phyloP scores from a whole-genome alignment of 1,284 basidiomycete species.

The Irpex sp. region DNA sequence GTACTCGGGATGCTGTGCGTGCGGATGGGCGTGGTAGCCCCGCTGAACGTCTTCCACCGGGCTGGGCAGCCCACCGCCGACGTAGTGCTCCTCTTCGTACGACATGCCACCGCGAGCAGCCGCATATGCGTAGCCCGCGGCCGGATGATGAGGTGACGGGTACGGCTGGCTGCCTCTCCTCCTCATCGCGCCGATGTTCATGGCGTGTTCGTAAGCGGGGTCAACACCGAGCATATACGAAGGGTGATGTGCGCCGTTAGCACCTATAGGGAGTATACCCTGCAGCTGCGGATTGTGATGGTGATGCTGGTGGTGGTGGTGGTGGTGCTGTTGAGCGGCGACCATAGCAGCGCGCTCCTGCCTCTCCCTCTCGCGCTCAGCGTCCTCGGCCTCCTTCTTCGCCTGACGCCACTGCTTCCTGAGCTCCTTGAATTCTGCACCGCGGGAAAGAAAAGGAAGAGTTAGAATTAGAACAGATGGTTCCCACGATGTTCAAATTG shows the following conservation, averaged over 20 bases:
- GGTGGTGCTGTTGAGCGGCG: background rate
- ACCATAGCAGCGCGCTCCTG: constrained; percentile 7
- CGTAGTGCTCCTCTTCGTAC: constrained; percentile 6
- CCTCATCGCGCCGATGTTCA: constrained; percentile 3
- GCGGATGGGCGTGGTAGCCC: background rate
- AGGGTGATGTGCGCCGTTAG: background rate
- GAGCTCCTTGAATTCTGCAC: constrained; percentile 92
- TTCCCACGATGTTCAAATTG: constrained; percentile 4
- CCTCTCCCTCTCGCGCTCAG: constrained; percentile 23
- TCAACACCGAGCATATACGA: background rate
- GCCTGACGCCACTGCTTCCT: constrained; percentile 92
- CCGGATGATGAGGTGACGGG: constrained; percentile 3
- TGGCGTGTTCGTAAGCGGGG: constrained; percentile 1
- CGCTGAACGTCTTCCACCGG: constrained; percentile 4
- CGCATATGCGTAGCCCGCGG: background rate
- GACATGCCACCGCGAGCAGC: background rate
- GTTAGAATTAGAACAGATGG: background rate
- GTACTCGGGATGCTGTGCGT: constrained; percentile 1
- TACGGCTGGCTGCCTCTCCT: constrained; percentile 10
- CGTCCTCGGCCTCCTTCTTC: constrained; percentile 66
- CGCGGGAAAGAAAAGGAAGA: background rate
- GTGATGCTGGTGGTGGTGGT: constrained; percentile 1
- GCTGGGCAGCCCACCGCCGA: background rate
- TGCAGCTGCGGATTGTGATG: constrained; percentile 5
- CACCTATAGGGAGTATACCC: background rate